Conservation (phyloP, 768 basidiomycete genomes). For the Auriscalpium orientale region DNA sequence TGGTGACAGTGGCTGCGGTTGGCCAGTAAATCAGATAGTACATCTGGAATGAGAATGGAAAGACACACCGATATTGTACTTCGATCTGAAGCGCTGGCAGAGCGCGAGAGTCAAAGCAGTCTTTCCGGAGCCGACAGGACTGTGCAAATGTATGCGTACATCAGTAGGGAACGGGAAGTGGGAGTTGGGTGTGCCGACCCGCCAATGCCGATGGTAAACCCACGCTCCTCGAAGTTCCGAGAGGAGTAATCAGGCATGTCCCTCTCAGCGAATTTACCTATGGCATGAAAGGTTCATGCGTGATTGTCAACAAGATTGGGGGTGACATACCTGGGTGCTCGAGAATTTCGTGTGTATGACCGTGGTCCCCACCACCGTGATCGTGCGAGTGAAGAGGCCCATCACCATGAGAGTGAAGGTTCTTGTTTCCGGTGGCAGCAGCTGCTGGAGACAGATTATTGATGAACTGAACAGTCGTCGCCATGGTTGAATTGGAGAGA, state of each 20-base stretch:
- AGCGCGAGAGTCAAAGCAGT: constrained; percentile 89
- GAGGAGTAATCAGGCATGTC: constrained; percentile 84
- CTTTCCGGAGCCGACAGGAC: constrained; percentile 97
- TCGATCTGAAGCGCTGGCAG: constrained; percentile 70
- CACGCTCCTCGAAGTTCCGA: constrained; percentile 86
- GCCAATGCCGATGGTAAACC: constrained; percentile 97
- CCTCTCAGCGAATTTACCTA: constrained; percentile 87
- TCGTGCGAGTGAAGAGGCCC: constrained; percentile 38
- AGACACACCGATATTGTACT: constrained; percentile 82
- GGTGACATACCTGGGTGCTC: constrained; percentile 68
- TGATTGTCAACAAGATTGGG: background rate
- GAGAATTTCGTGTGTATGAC: constrained; percentile 90
- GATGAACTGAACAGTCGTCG: constrained; percentile 69
- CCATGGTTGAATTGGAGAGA: background rate
- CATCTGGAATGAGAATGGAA: background rate
- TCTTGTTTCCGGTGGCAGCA: constrained; percentile 22
- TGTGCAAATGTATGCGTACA: constrained; percentile 23
- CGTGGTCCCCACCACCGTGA: constrained; percentile 66
- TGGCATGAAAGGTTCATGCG: background rate
- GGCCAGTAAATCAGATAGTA: constrained; percentile 8
- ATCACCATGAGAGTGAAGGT: constrained; percentile 47
- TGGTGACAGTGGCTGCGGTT: constrained; percentile 82
- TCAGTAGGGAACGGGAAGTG: background rate
- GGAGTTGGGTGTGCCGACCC: constrained; percentile 49
- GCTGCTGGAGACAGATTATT: constrained; percentile 45